Evolutionary conservation across 2,329 filamentous ascomycete species (phyloP).

Genomic region (Aspergillus novofumigatus): DNA sequence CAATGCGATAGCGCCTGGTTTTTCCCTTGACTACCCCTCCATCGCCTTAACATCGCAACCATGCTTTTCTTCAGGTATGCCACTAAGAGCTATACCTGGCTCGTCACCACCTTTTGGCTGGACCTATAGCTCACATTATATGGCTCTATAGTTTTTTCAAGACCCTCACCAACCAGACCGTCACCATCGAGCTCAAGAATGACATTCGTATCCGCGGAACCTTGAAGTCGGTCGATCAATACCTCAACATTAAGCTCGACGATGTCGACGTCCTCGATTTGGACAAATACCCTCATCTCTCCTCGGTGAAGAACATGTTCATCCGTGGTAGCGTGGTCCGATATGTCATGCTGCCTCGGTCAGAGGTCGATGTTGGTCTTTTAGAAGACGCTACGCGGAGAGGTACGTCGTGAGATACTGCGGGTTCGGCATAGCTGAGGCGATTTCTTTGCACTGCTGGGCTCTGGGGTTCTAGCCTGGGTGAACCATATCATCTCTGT

Average conservation of each 20-base stretch:
- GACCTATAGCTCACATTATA: not conserved
- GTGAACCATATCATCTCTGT: not conserved
- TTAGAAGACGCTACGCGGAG: conserved; percentile 87
- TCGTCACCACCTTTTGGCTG: not conserved
- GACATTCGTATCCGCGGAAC: conserved; percentile 95
- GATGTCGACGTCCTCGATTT: conserved; percentile 91
- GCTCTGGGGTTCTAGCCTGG: not conserved
- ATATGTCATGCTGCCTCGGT: conserved; percentile 82
- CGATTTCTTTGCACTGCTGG: not conserved
- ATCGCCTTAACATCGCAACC: conserved; percentile 16
- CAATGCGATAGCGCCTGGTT: conserved; percentile 9
- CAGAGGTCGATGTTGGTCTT: conserved; percentile 77
- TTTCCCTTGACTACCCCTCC: not conserved
- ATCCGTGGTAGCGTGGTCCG: conserved; percentile 89
- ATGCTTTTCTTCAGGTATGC: conserved; percentile 54
- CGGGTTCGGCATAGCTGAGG: conserved; percentile 1
- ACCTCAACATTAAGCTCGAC: conserved; percentile 98
- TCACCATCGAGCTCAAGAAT: conserved; percentile 98
- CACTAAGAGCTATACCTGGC: not conserved
- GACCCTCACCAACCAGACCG: conserved; percentile 93
- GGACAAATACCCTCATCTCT: conserved; percentile 88
- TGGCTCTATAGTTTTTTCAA: conserved; percentile 77
- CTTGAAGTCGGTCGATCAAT: conserved; percentile 96
- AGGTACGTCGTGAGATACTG: conserved; percentile 50
- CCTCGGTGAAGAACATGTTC: conserved; percentile 90